Evolutionary conservation across 1,284 basidiomycete genomes (phyloP).

Genomic region (Pisolithus thermaeus): DNA sequence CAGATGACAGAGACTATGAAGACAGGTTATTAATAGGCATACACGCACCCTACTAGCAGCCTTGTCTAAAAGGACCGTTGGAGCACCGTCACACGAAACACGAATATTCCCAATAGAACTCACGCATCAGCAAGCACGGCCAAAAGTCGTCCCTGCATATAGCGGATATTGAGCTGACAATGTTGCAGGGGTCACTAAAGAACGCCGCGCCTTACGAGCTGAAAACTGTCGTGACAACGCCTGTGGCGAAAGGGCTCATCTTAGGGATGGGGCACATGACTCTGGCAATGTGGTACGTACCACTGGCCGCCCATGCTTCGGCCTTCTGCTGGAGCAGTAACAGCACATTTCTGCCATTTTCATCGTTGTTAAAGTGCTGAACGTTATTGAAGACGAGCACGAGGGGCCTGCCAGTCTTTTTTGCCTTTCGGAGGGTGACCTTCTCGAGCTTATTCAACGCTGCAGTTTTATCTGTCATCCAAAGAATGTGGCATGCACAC

Average conservation of each 20-base stretch:
- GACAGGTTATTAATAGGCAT: slow-evolving; percentile 14
- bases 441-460: slow-evolving; percentile 84
- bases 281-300: slow-evolving; percentile 35
- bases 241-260: slow-evolving; percentile 30
- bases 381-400: slow-evolving; percentile 76
- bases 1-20: slow-evolving; percentile 6
- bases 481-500: not conserved
- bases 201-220: slow-evolving; percentile 47
- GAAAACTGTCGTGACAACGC: slow-evolving; percentile 76
- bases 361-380: slow-evolving; percentile 76
- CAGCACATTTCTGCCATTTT: slow-evolving; percentile 71
- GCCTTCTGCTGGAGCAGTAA: slow-evolving; percentile 81
- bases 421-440: slow-evolving; percentile 64
- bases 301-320: slow-evolving; percentile 77
- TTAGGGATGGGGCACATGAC: slow-evolving; percentile 9
- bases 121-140: slow-evolving; percentile 64
- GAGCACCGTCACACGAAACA: slow-evolving; percentile 3
- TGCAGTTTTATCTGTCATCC: slow-evolving; percentile 16
- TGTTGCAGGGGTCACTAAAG: slow-evolving; percentile 5
- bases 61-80: slow-evolving; percentile 43
- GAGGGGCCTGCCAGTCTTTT: slow-evolving; percentile 56
- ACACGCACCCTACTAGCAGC: slow-evolving; percentile 70
- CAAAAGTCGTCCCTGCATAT: slow-evolving; percentile 67
- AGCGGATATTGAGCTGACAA: slow-evolving; percentile 14
- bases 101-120: slow-evolving; percentile 21